phyloP scores from a whole-genome alignment of 768 basidiomycete species.

The Hericium coralloides region DNA sequence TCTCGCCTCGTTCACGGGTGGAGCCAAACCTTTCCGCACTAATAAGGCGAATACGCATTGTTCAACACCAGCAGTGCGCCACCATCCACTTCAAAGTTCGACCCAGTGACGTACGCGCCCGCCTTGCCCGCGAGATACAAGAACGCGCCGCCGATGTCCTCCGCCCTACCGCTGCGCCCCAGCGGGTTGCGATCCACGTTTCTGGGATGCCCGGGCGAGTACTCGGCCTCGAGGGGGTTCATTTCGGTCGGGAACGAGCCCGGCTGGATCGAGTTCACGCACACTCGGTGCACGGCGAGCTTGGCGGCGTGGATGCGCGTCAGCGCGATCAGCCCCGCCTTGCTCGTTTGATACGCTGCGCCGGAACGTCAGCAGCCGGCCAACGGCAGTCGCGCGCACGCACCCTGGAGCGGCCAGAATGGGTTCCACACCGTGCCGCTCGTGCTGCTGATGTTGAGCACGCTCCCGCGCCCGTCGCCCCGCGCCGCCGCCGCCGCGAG shows the following conservation, averaged over 20 bases:
- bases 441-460: background rate
- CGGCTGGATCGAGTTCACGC: background rate
- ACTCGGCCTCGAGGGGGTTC: constrained; percentile 27
- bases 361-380: constrained; percentile 47
- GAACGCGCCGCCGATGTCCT: constrained; percentile 70
- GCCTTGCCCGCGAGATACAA: constrained; percentile 69
- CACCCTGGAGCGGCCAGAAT: constrained; percentile 67
- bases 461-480: background rate
- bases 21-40: too few relatives aligned
- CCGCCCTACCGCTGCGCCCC: constrained; percentile 44
- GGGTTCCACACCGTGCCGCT: background rate
- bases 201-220: constrained; percentile 14
- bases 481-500: background rate
- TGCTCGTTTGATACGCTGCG: background rate
- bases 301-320: background rate
- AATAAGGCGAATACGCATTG: background rate
- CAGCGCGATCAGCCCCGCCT: background rate
- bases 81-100: constrained; percentile 64
- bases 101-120: constrained; percentile 73
- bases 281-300: background rate
- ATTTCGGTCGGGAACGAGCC: background rate
- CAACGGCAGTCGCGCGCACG: constrained; percentile 68
- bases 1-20: too few relatives aligned
- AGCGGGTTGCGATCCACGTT: constrained; percentile 48
- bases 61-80: constrained; percentile 37